Percentiles rank a stretch among this genome's conserved stretches.
Evolutionary conservation across 2,329 filamentous ascomycete species (phyloP).

Genomic region (Chrysoporthe deuterocubensis): DNA sequence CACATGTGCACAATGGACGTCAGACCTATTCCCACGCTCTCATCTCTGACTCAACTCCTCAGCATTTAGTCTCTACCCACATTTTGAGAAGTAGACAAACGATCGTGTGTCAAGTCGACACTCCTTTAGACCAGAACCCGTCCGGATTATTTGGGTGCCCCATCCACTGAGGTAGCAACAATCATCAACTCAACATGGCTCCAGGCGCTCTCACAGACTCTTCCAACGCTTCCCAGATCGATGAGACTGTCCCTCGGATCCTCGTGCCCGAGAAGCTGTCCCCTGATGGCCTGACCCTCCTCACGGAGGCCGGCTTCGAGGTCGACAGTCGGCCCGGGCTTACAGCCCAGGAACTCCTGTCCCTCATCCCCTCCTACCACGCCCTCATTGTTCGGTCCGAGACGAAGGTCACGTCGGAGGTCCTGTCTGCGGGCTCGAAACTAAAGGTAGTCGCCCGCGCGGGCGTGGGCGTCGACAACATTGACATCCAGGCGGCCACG

Average conservation of each 20-base stretch:
- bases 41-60: background rate
- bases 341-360: constrained; percentile 63
- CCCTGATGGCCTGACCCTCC: constrained; percentile 73
- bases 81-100: background rate
- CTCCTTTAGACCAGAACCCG: background rate
- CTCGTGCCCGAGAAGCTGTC: constrained; percentile 82
- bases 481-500: constrained; percentile 75
- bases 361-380: constrained; percentile 73
- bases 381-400: constrained; percentile 81
- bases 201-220: constrained; percentile 36
- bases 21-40: background rate
- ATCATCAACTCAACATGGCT: constrained; percentile 30
- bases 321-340: constrained; percentile 71
- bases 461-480: constrained; percentile 83
- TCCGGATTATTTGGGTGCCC: background rate
- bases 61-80: background rate
- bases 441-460: constrained; percentile 80
- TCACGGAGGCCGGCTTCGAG: constrained; percentile 64
- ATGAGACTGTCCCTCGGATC: constrained; percentile 48
- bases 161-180: background rate
- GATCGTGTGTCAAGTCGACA: background rate
- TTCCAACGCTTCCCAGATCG: constrained; percentile 23
- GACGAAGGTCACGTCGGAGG: constrained; percentile 74
- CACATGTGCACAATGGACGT: background rate
- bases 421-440: constrained; percentile 68